phyloP scores from a whole-genome alignment of 1,284 basidiomycete genomes.

The Ustanciosporium gigantosporum region DNA sequence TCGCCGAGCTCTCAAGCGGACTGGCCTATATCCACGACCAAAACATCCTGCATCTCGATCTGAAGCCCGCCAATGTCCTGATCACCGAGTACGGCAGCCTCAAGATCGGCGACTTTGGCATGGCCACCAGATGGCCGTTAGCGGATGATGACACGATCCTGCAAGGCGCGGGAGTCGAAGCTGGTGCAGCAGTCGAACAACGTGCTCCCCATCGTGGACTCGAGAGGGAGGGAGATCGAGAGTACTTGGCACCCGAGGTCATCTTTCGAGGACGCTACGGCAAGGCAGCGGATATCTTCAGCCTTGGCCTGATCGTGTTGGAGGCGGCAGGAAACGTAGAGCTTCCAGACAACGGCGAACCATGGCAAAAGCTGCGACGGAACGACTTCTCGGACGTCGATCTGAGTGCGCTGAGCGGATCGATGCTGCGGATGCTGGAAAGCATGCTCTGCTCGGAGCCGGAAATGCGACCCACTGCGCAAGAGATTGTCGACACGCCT shows the following conservation, averaged over 20 bases:
- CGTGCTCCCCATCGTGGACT: conserved; percentile 23
- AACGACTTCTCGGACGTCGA: conserved; percentile 92
- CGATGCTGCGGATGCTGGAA: conserved; percentile 51
- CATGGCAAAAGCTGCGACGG: conserved; percentile 89
- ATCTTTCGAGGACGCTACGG: conserved; percentile 81
- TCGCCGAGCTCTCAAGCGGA: conserved; percentile 78
- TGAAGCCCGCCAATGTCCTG: conserved; percentile 97
- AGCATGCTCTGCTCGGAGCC: conserved; percentile 42
- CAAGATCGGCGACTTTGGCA: conserved; percentile 98
- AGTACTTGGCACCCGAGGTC: conserved; percentile 98
- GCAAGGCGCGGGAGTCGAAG: conserved; percentile 45
- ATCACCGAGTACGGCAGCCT: conserved; percentile 85
- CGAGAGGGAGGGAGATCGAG: conserved; percentile 90
- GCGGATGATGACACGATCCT: conserved; percentile 48
- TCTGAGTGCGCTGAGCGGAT: conserved; percentile 65
- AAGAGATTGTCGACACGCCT: conserved; percentile 42
- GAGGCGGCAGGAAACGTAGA: conserved; percentile 95
- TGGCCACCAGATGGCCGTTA: conserved; percentile 58
- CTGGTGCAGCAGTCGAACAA: conserved; percentile 11
- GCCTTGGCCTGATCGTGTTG: conserved; percentile 90
- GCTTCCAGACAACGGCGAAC: conserved; percentile 91
- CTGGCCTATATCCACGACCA: conserved; percentile 85
- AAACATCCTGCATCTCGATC: conserved; percentile 90
- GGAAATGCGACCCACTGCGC: conserved; percentile 39
- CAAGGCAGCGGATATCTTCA: conserved; percentile 94